Percentiles rank a stretch among this genome's conserved stretches.
phyloP scores from a whole-genome alignment of 257 asterid species.

The Nyctanthes arbortristis region DNA sequence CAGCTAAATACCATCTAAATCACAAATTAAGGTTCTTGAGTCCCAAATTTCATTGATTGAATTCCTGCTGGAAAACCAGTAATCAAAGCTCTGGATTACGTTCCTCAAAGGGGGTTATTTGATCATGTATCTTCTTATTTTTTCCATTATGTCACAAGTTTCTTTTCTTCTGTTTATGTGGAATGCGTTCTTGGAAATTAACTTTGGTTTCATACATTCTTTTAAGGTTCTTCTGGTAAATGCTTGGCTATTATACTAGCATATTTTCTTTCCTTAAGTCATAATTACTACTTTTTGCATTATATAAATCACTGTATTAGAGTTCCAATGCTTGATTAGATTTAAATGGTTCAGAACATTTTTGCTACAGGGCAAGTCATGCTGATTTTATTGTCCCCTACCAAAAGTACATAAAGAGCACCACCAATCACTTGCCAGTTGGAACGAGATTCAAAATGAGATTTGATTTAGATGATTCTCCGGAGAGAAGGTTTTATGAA shows the following conservation, averaged over 20 bases:
- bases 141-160: neutral
- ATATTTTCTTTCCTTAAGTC: neutral
- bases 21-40: no score
- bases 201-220: neutral
- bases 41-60: no score
- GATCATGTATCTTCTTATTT: neutral
- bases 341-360: conserved; percentile 3
- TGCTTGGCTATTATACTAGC: neutral
- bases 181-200: neutral
- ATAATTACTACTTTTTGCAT: neutral
- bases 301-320: neutral
- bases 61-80: no score
- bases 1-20: no score
- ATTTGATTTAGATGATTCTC: conserved; percentile 89
- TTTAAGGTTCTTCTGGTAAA: neutral
- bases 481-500: conserved; percentile 73
- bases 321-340: neutral
- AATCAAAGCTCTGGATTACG: no score
- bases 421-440: conserved; percentile 54
- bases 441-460: conserved; percentile 88
- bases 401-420: conserved; percentile 62
- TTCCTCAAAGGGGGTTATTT: no score
- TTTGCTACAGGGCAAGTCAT: conserved; percentile 66
- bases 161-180: neutral
- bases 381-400: conserved; percentile 78